These are phyloP conservation scores for Monosporascus sp. DNA, from an alignment of 2,329 filamentous ascomycete species.

Conservation along the genomic window DNA sequence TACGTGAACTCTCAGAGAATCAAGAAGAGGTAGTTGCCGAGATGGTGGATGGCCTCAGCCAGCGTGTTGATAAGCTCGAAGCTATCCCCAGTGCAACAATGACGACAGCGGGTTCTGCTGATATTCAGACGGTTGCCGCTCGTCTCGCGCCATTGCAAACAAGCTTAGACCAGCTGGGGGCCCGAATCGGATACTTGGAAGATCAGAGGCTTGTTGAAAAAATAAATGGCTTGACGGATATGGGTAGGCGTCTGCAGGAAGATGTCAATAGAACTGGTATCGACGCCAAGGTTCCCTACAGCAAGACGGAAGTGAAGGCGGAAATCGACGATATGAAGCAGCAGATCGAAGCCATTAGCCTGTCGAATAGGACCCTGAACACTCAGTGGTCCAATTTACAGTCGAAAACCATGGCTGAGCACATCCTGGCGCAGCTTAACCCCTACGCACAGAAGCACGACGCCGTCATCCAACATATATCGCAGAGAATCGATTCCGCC, in stretches of 20 bases:
- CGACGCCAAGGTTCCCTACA: neutral
- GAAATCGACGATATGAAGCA: constrained; percentile 23
- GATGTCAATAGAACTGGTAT: constrained; percentile 1
- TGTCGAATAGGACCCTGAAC: constrained; percentile 36
- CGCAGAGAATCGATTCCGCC: no score
- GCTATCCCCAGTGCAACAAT: neutral
- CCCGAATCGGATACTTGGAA: neutral
- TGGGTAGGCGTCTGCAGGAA: constrained; percentile 2
- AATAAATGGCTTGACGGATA: neutral
- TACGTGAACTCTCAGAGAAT: neutral
- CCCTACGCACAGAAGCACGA: constrained; percentile 13
- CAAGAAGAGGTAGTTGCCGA: constrained; percentile 9
- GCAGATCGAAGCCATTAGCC: constrained; percentile 28
- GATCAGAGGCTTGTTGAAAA: neutral
- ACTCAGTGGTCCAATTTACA: constrained; percentile 44
- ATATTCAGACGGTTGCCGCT: no score
- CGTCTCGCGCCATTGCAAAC: neutral
- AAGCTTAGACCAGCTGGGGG: neutral
- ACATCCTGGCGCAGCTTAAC: constrained; percentile 31
- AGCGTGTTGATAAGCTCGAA: constrained; percentile 5
- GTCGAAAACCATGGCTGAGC: constrained; percentile 35
- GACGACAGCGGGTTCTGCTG: neutral
- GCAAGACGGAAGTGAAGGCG: constrained; percentile 15
- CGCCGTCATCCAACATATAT: neutral
- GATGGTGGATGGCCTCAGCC: constrained; percentile 9